Conservation (phyloP, 345 rosid species). For the Citrus australasica region DNA sequence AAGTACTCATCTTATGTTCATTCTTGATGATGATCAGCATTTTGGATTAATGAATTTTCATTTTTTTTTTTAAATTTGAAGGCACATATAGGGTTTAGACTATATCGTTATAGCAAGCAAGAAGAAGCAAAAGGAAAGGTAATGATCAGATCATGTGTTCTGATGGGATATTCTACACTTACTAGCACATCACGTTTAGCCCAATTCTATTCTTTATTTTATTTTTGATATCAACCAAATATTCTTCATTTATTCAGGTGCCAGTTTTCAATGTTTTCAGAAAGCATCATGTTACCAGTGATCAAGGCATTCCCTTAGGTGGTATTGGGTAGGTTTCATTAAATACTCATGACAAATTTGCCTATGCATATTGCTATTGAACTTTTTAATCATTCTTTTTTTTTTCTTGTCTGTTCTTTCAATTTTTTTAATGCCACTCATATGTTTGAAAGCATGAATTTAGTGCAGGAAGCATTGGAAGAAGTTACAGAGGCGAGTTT, state of each 20-base stretch:
- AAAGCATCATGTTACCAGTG: constrained; percentile 47
- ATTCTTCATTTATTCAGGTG: constrained; percentile 30
- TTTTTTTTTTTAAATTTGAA: constrained; percentile 8
- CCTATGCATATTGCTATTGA: neutral
- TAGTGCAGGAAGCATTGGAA: constrained; percentile 76
- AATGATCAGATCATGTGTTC: constrained; percentile 10
- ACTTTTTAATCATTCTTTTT: too few relatives aligned
- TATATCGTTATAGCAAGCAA: constrained; percentile 44
- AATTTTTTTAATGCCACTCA: neutral
- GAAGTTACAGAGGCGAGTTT: constrained; percentile 68
- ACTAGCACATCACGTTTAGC: neutral
- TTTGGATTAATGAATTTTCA: neutral
- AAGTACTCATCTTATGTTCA: neutral
- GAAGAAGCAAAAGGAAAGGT: constrained; percentile 72
- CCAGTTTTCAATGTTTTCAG: constrained; percentile 48
- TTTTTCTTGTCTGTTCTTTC: neutral
- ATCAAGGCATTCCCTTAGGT: constrained; percentile 71
- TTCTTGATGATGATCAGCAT: neutral
- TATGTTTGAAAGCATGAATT: constrained; percentile 5
- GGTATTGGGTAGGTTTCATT: constrained; percentile 64
- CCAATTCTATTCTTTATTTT: neutral
- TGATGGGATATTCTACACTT: neutral
- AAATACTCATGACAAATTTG: neutral
- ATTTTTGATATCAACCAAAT: constrained; percentile 4
- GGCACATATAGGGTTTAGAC: constrained; percentile 62